phyloP scores from a whole-genome alignment of 2,329 filamentous ascomycete genomes.

The Epichloe gansuensis region DNA sequence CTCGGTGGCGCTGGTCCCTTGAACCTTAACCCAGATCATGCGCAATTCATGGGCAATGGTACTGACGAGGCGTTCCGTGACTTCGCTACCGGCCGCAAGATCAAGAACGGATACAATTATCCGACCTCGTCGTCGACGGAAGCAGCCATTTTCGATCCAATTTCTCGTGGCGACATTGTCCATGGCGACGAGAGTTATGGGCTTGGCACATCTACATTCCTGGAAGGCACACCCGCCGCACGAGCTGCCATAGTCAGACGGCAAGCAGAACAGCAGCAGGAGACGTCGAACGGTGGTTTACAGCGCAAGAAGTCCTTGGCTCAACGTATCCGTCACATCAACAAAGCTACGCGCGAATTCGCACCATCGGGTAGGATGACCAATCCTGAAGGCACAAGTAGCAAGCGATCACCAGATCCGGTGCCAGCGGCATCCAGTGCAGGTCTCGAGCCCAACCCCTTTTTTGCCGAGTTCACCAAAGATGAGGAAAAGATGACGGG shows the following conservation, averaged over 20 bases:
- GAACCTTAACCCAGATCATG: conserved; percentile 69
- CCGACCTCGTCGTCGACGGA: conserved; percentile 20
- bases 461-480: conserved; percentile 65
- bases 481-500: conserved; percentile 39
- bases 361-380: conserved; percentile 44
- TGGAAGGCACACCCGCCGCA: conserved; percentile 85
- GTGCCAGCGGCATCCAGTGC: conserved; percentile 21
- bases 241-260: conserved; percentile 64
- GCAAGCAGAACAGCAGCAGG: conserved; percentile 53
- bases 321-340: conserved; percentile 79
- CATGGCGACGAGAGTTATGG: conserved; percentile 77
- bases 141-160: conserved; percentile 53
- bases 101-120: conserved; percentile 16
- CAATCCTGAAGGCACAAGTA: conserved; percentile 39
- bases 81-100: conserved; percentile 39
- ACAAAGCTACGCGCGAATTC: conserved; percentile 51
- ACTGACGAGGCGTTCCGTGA: conserved; percentile 80
- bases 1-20: conserved; percentile 78
- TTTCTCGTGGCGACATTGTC: conserved; percentile 53
- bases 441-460: conserved; percentile 49
- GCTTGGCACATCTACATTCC: conserved; percentile 85
- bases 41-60: conserved; percentile 69
- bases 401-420: conserved; percentile 27
- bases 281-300: conserved; percentile 47
- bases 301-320: conserved; percentile 90